Percentiles rank a stretch among this genome's conserved stretches.
phyloP scores from a whole-genome alignment of 768 basidiomycete species.

The Trametes cubensis region DNA sequence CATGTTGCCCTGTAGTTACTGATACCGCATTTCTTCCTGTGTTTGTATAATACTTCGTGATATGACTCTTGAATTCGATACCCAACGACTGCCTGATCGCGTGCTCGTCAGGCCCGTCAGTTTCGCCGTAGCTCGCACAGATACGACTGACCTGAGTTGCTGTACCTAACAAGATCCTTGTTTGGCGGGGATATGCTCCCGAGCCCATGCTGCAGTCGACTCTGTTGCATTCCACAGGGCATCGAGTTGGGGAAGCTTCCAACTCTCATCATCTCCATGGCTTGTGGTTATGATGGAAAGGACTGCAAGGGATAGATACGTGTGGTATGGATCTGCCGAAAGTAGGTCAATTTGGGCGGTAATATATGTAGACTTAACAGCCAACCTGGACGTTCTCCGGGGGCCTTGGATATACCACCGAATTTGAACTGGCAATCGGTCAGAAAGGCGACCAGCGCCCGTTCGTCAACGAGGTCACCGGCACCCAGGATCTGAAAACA shows the following conservation, averaged over 20 bases:
- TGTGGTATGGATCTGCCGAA: conserved; percentile 86
- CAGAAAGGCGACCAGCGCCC: conserved; percentile 64
- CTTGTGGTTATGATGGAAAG: conserved; percentile 60
- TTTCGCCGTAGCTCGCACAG: neutral
- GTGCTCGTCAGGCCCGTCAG: too few relatives aligned
- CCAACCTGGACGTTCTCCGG: conserved; percentile 77
- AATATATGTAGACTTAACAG: neutral
- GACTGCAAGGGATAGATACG: conserved; percentile 86
- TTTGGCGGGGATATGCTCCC: conserved; percentile 51
- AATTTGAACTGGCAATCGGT: conserved; percentile 81
- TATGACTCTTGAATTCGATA: too few relatives aligned
- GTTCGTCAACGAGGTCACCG: conserved; percentile 55
- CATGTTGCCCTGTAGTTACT: too few relatives aligned
- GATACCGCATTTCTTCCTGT: too few relatives aligned
- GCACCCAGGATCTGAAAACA: conserved; percentile 69
- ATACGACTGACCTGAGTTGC: neutral
- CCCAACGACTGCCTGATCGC: too few relatives aligned
- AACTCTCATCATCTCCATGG: conserved; percentile 39
- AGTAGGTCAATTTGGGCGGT: neutral
- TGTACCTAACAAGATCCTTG: neutral
- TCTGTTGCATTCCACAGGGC: conserved; percentile 70
- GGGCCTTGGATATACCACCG: conserved; percentile 87
- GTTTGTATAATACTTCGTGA: too few relatives aligned
- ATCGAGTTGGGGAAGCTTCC: conserved; percentile 65
- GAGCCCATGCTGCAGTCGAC: conserved; percentile 70